Evolutionary conservation across 2,329 filamentous ascomycete genomes (phyloP).

Genomic region (Colletotrichum kahawae): DNA sequence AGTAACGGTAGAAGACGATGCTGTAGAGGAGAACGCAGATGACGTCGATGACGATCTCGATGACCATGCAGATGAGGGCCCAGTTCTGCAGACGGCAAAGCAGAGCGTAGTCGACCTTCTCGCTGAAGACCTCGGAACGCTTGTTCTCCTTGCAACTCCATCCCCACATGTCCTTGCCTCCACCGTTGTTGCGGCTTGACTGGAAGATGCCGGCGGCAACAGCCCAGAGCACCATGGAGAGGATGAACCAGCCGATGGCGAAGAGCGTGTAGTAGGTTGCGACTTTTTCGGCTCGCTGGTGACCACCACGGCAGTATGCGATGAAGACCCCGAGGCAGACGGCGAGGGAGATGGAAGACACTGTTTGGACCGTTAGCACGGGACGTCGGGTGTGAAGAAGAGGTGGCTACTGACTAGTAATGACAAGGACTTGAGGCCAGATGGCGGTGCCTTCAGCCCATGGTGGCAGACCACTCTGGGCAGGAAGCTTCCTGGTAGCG

Average conservation of each 20-base stretch:
- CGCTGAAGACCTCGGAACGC: conserved; percentile 75
- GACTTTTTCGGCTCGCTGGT: conserved; percentile 88
- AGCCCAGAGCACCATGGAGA: conserved; percentile 92
- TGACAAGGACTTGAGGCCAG: conserved; percentile 89
- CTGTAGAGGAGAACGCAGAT: conserved; percentile 93
- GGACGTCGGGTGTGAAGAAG: too few species aligned
- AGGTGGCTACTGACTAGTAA: conserved; percentile 44
- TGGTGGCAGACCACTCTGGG: conserved; percentile 80
- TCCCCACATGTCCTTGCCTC: conserved; percentile 93
- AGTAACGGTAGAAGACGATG: conserved; percentile 96
- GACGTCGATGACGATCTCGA: conserved; percentile 91
- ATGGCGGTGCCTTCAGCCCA: conserved; percentile 82
- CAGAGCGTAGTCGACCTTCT: conserved; percentile 86
- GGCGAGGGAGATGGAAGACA: conserved; percentile 80
- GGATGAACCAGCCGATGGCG: conserved; percentile 90
- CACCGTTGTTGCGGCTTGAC: conserved; percentile 69
- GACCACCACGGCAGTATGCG: conserved; percentile 88
- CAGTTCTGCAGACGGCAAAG: conserved; percentile 95
- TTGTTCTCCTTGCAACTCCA: conserved; percentile 96
- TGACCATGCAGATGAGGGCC: conserved; percentile 94
- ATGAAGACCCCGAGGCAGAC: conserved; percentile 82
- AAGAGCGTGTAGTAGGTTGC: conserved; percentile 96
- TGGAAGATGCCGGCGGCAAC: conserved; percentile 86
- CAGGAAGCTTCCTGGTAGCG: conserved; percentile 75
- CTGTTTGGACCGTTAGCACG: conserved; percentile 31